Percentiles rank a stretch among this genome's conserved stretches.
phyloP scores from a whole-genome alignment of 768 basidiomycete genomes.

The Lactifluus volemus region DNA sequence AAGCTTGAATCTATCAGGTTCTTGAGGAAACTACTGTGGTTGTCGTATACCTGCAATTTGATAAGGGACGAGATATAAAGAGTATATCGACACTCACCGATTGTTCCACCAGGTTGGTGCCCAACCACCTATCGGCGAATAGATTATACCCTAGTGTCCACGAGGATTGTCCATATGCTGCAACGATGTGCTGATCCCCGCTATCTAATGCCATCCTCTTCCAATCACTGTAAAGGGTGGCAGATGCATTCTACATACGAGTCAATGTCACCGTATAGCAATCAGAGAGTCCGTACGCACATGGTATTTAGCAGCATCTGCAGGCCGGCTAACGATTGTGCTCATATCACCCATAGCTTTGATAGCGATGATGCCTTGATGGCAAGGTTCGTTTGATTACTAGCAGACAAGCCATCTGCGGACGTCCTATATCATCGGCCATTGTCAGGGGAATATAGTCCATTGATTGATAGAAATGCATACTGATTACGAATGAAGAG shows the following conservation, averaged over 20 bases:
- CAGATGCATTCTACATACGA: not conserved
- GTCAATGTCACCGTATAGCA: not conserved
- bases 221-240: conserved; percentile 8
- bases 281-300: conserved; percentile 18
- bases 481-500: conserved; percentile 46
- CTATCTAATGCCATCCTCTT: not conserved
- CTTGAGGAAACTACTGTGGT: conserved; percentile 3
- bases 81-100: conserved; percentile 4
- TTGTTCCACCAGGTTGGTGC: conserved; percentile 39
- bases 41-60: conserved; percentile 4
- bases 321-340: conserved; percentile 18
- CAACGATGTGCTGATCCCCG: conserved; percentile 2
- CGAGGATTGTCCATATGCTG: conserved; percentile 22
- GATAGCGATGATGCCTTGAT: conserved; percentile 63
- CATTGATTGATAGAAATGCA: conserved; percentile 40
- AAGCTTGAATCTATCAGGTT: not conserved
- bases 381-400: conserved; percentile 61
- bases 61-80: not conserved
- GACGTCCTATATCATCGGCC: conserved; percentile 7
- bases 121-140: conserved; percentile 49
- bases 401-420: conserved; percentile 16
- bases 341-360: conserved; percentile 53
- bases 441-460: conserved; percentile 22
- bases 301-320: conserved; percentile 21
- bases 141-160: conserved; percentile 61